Conservation (phyloP, 1,284 basidiomycete genomes). For the Trichosporon sp. region DNA sequence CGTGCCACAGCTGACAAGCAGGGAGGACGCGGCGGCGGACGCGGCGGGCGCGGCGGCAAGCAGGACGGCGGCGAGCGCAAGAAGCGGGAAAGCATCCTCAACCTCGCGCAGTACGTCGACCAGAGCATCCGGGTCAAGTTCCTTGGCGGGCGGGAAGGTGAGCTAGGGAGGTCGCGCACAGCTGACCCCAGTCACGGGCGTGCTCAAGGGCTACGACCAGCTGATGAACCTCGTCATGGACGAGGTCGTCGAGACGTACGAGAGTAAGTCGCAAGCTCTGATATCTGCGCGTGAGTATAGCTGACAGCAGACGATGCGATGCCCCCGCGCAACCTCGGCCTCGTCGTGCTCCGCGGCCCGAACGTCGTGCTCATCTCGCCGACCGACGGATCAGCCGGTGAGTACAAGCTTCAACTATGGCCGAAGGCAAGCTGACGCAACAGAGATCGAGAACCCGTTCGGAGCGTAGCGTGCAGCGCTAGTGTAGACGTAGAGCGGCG, state of each 20-base stretch:
- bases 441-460: conserved; percentile 51
- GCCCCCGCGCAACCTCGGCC: conserved; percentile 65
- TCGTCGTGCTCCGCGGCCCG: conserved; percentile 84
- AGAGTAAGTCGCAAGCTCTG: conserved; percentile 43
- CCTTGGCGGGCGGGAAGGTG: conserved; percentile 91
- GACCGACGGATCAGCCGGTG: conserved; percentile 75
- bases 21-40: conserved; percentile 30
- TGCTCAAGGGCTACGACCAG: conserved; percentile 94
- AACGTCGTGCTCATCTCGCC: conserved; percentile 89
- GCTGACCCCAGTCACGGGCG: conserved; percentile 67
- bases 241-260: conserved; percentile 50
- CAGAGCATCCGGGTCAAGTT: conserved; percentile 93
- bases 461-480: conserved; percentile 8
- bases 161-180: not conserved
- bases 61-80: conserved; percentile 62
- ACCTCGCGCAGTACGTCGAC: conserved; percentile 90
- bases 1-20: conserved; percentile 2
- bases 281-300: not conserved
- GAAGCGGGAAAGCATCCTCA: conserved; percentile 91
- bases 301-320: conserved; percentile 59
- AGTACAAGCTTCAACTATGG: conserved; percentile 14
- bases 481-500: no score
- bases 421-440: not conserved
- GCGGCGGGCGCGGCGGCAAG: conserved; percentile 33
- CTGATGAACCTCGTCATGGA: conserved; percentile 77